Base-by-base conservation (phyloP, 2,329 filamentous ascomycete species). In the Kalaharituber pfeilii region DNA sequence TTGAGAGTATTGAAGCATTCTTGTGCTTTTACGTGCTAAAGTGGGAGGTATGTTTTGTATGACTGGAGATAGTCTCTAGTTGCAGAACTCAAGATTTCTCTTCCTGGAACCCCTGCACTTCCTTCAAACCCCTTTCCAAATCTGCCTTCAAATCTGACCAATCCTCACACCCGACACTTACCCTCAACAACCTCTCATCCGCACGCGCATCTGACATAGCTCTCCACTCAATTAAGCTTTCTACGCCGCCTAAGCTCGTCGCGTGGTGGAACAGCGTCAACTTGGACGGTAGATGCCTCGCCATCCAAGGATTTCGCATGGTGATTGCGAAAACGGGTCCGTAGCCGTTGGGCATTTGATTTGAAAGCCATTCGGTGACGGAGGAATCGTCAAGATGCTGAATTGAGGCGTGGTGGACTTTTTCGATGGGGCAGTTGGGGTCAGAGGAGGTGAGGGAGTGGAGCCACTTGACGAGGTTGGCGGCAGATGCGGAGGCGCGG, bases 171-270 rank as follows among this genome's bases (percentile, higher is more conserved):
- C 91, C 91, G 29, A 95, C 71, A 67, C 88, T 95, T 27, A 98
- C 71, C 51, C 91, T 72, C 68, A 95, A 65, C 66, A 96, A 67
- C 55, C 77, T 73, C 65, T 73, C 76, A 65, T 93, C 85, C 36
- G 93, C 80, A 1, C 67, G 73, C 2, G 69, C 64, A 72, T 98
- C 91, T 56, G 80, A 82, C 86, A 98, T 91, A 49, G 83, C 78
- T 56, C 91, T 75, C 91, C 91, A 98, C 75, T 98, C 91, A 62
- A 98, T 88, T 71, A 96, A 69, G 65, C 86, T 91, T 75, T 96
- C 91, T 8, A 96, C 86, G 3, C 91, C 89, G 2, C 91, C 91
- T 26, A 96, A 69, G 67, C 85, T 93, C 2, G 91, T 98, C 5
- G 91, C 91, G 69, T 98, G 91, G 63, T 94, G 86, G 72, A 96